A percentile compares a stretch with the other conserved stretches of the same genome.
These are phyloP conservation scores for Blastobotrys petasosporus DNA, from an alignment of 1,139 yeast genomes.

Conservation along the genomic window DNA sequence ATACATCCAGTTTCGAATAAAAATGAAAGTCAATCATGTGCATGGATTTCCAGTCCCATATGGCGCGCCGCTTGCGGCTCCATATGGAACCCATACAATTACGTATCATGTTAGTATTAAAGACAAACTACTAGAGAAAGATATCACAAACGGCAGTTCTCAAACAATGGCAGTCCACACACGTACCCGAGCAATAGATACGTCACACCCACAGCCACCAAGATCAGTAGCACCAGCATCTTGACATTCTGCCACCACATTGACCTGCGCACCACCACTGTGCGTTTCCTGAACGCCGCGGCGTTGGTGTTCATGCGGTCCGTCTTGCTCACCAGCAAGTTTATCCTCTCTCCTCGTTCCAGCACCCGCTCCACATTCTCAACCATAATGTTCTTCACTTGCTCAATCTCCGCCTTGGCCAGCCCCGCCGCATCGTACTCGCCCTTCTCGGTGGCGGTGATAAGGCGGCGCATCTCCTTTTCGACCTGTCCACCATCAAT, in stretches of 20 bases:
- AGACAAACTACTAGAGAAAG: too few relatives aligned
- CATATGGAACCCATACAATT: too few relatives aligned
- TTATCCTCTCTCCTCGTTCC: conserved; percentile 75
- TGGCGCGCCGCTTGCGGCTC: too few relatives aligned
- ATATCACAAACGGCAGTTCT: conserved; percentile 5
- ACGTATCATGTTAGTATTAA: too few relatives aligned
- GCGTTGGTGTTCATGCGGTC: conserved; percentile 66
- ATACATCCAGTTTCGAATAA: too few relatives aligned
- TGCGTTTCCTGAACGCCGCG: conserved; percentile 64
- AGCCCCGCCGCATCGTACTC: conserved; percentile 25
- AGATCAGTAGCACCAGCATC: conserved; percentile 43
- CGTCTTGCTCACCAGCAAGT: conserved; percentile 72
- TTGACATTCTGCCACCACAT: conserved; percentile 41
- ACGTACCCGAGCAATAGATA: conserved; percentile 12
- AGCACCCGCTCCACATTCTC: conserved; percentile 45
- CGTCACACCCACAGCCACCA: conserved; percentile 5
- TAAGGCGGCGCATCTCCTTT: conserved; percentile 19
- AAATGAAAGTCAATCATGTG: too few relatives aligned
- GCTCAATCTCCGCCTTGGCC: conserved; percentile 36
- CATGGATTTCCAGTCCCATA: too few relatives aligned
- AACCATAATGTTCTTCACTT: conserved; percentile 38
- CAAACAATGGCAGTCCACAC: conserved; percentile 15
- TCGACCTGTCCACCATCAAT: conserved; percentile 4
- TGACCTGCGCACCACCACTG: conserved; percentile 55
- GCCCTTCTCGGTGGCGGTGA: conserved; percentile 24